These are phyloP conservation scores for Coprinopsis cinerea DNA, from an alignment of 768 basidiomycete species.

Conservation along the genomic window DNA sequence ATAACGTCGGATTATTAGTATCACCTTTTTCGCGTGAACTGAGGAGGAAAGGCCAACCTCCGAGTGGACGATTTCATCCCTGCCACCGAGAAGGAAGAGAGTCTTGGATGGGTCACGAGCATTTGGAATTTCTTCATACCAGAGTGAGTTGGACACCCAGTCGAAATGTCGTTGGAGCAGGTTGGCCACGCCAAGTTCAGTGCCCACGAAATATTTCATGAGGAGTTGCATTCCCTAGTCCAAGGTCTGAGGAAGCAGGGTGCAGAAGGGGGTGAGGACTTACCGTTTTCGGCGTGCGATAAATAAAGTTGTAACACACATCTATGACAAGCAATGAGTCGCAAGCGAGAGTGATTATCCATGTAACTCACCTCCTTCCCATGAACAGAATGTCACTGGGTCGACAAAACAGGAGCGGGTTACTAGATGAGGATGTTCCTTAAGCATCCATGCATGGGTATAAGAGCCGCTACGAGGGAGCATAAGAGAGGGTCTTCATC, in stretches of 20 bases:
- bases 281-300: conserved; percentile 61
- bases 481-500: conserved; percentile 3
- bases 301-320: conserved; percentile 89
- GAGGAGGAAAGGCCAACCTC: conserved; percentile 35
- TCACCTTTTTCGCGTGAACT: background rate
- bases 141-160: conserved; percentile 84
- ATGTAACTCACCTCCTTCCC: conserved; percentile 75
- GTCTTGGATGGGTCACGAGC: conserved; percentile 61
- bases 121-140: conserved; percentile 86
- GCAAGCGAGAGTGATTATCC: background rate
- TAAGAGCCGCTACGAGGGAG: conserved; percentile 58
- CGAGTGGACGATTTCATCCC: conserved; percentile 74
- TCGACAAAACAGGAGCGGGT: conserved; percentile 85
- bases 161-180: conserved; percentile 79
- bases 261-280: conserved; percentile 17
- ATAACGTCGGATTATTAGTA: conserved; percentile 3
- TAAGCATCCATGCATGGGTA: conserved; percentile 85
- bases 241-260: conserved; percentile 1
- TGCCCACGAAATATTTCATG: conserved; percentile 83
- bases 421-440: conserved; percentile 63
- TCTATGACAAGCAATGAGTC: conserved; percentile 38
- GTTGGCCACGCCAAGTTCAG: conserved; percentile 84
- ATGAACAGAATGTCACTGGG: conserved; percentile 84
- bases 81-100: conserved; percentile 75
- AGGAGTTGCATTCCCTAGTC: conserved; percentile 68